Percentiles rank a stretch among this genome's conserved stretches.
phyloP scores from a whole-genome alignment of 148 eudicot species.

The Pouteria glomerata region DNA sequence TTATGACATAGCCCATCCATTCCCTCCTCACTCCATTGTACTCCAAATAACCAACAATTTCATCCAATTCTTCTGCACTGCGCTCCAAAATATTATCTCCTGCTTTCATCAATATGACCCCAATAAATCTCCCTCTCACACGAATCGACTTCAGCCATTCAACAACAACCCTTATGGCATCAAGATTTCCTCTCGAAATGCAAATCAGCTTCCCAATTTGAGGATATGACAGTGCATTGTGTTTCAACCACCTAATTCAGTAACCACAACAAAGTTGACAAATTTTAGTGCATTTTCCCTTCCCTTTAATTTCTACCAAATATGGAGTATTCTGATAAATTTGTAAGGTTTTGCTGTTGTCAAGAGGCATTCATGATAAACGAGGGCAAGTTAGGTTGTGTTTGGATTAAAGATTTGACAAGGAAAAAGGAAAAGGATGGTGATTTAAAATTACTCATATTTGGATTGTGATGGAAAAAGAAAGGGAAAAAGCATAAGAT shows the following conservation, averaged over 20 bases:
- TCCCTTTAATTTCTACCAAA: neutral
- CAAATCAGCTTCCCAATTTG: slow-evolving; percentile 81
- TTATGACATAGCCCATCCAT: slow-evolving; percentile 86
- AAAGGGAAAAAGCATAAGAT: too few species aligned
- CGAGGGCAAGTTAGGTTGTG: neutral
- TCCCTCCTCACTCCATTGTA: slow-evolving; percentile 69
- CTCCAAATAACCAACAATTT: slow-evolving; percentile 62
- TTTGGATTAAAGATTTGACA: too few species aligned
- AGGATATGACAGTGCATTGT: slow-evolving; percentile 73
- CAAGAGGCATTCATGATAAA: neutral
- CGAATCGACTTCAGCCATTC: slow-evolving; percentile 73
- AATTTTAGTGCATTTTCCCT: neutral
- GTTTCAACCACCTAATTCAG: slow-evolving; percentile 79
- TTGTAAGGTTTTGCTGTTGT: neutral
- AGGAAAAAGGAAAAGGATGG: too few species aligned
- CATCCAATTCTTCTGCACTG: slow-evolving; percentile 61
- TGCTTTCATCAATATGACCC: slow-evolving; percentile 55
- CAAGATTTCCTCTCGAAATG: slow-evolving; percentile 63
- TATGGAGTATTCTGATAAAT: neutral
- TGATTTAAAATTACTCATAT: too few species aligned
- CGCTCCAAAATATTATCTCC: slow-evolving; percentile 54
- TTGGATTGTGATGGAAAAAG: too few species aligned
- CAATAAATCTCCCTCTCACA: slow-evolving; percentile 72
- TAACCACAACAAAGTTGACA: neutral
- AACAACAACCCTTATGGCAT: slow-evolving; percentile 39